Evolutionary conservation across 2,329 filamentous ascomycete genomes (phyloP).

Genomic region (Akanthomyces uredinophilus): DNA sequence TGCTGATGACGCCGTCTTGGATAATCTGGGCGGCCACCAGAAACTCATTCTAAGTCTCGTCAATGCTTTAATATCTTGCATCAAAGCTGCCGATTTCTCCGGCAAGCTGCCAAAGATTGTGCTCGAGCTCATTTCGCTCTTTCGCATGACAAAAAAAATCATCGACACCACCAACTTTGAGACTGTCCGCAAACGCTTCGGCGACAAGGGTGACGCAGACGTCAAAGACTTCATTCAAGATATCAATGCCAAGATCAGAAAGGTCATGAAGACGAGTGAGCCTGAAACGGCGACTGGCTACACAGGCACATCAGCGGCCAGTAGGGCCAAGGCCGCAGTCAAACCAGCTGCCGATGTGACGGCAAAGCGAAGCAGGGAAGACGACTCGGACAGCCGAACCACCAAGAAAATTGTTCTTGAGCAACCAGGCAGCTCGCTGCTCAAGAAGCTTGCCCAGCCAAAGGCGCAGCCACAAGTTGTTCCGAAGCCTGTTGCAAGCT

Average conservation of each 20-base stretch:
- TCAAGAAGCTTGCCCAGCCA: conserved; percentile 35
- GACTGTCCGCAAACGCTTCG: conserved; percentile 57
- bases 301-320: conserved; percentile 35
- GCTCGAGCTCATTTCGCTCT: conserved; percentile 56
- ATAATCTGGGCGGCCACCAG: conserved; percentile 53
- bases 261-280: conserved; percentile 32
- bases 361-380: conserved; percentile 35
- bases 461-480: conserved; percentile 28
- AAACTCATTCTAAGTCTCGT: conserved; percentile 52
- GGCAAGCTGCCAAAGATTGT: conserved; percentile 50
- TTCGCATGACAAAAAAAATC: conserved; percentile 57
- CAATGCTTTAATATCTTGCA: conserved; percentile 49
- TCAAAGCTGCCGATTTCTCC: conserved; percentile 47
- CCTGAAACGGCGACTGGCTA: conserved; percentile 32
- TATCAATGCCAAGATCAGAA: conserved; percentile 46
- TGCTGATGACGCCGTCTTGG: conserved; percentile 51
- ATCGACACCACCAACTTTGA: conserved; percentile 62
- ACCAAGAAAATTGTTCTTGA: conserved; percentile 41
- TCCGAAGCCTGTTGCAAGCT: conserved; percentile 23
- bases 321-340: conserved; percentile 30
- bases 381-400: conserved; percentile 35
- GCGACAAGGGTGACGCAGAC: conserved; percentile 60
- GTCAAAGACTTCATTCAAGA: conserved; percentile 56
- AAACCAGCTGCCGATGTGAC: conserved; percentile 27
- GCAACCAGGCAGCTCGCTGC: conserved; percentile 30